Base-by-base conservation (phyloP, 768 basidiomycete species). In the Dacryopinax spathularia region DNA sequence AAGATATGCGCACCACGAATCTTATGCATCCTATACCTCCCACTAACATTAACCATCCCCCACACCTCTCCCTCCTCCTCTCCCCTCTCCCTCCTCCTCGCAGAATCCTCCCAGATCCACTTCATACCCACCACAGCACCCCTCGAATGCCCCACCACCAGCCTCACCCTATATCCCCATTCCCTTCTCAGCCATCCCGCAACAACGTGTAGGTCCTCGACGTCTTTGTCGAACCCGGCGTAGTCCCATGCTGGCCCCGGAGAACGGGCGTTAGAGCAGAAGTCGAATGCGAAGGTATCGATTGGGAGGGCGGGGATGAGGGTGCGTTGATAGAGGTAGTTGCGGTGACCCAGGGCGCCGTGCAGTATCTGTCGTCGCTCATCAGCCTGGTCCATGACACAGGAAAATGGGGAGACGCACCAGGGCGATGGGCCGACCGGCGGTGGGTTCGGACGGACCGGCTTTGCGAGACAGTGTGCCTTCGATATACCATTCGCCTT, bases 261-360 rank as follows among this genome's bases (percentile, higher is more conserved):
- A 10, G 48, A 56, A 29, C 25, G 29, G 36, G 34, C 67, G 31
- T 69, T 56, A 13, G 48, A 89, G 88, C 88, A 82, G 74, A 92
- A 92, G 72, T 92, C 89, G 69, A 92, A 90, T 33, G 89, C 81
- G 71, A 91, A 90, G 1, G 88, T 90, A 72, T 92, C 89, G 25
- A 88, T 69, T 0, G 87, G 85, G 15, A 90, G 73, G 35, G 76
- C 77, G 36, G 73, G 71, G 1, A 87, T 87, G 20, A 91, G 82
- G 15, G 80, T 82, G 70, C 84, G 85, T 73, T 87, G 86, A 76
- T 86, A 90, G 59, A 91, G 72, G 74, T 91, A 91, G 71, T 91
- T 86, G 69, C 90, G 90, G 73, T 91, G 89, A 69, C 89, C 89
- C 80, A 88, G 79, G 25, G 83, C 79, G 59, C 89, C 89, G 72